These are phyloP conservation scores for Phaeosphaeria sp. DNA, from an alignment of 2,329 filamentous ascomycete species.

Conservation along the genomic window DNA sequence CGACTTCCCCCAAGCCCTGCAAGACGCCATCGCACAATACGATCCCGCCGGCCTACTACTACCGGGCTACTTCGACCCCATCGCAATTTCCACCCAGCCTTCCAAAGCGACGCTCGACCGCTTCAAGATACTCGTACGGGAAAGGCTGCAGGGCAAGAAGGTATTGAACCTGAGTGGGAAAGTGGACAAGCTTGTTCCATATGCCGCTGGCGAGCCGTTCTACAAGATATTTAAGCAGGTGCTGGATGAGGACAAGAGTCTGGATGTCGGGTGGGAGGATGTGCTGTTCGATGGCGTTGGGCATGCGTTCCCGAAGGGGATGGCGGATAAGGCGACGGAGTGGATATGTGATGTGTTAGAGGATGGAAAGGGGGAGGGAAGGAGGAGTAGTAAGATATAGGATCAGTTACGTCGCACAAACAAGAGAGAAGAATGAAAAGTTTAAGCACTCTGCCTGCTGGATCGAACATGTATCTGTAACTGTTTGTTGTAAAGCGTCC, in stretches of 20 bases:
- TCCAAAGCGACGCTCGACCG: constrained; percentile 44
- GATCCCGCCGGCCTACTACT: constrained; percentile 83
- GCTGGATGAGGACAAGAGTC: constrained; percentile 58
- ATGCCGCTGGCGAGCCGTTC: constrained; percentile 66
- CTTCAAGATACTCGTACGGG: constrained; percentile 45
- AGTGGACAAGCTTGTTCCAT: constrained; percentile 76
- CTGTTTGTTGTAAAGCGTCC: too few species aligned
- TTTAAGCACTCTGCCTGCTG: too few species aligned
- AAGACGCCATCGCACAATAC: constrained; percentile 66
- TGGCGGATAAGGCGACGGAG: constrained; percentile 70
- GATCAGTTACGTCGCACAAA: not conserved
- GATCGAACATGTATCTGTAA: too few species aligned
- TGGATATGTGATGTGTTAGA: constrained; percentile 63
- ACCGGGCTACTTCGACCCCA: constrained; percentile 31
- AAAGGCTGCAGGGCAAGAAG: constrained; percentile 54
- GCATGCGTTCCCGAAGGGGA: constrained; percentile 71
- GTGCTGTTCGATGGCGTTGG: constrained; percentile 72
- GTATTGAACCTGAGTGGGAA: constrained; percentile 61
- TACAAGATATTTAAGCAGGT: constrained; percentile 66
- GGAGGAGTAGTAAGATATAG: constrained; percentile 34
- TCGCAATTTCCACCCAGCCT: constrained; percentile 31
- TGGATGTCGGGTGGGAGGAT: constrained; percentile 66
- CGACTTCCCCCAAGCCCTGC: constrained; percentile 76
- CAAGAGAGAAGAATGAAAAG: not conserved
- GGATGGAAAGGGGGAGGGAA: constrained; percentile 9